A percentile compares a stretch with the other conserved stretches of the same genome.
Conservation (phyloP, 192 early-diverging fungal species). For the Rhizoclosmatium sp. region DNA sequence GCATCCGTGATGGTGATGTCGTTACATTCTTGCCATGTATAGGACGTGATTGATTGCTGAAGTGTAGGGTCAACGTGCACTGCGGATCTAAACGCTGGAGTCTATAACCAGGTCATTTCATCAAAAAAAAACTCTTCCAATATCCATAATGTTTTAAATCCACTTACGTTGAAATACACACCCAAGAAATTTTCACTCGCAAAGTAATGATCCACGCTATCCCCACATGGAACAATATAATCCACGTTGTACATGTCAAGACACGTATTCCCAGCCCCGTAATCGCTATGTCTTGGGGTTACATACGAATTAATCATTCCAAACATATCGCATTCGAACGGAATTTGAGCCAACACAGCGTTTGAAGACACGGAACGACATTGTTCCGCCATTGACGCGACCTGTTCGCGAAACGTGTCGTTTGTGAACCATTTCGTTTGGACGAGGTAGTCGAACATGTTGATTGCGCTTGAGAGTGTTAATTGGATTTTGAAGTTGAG, state of each 20-base stretch:
- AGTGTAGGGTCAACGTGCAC: background rate
- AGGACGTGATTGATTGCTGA: background rate
- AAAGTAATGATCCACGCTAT: background rate
- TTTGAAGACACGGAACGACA: background rate
- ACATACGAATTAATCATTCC: no score
- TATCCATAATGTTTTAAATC: background rate
- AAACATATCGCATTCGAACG: background rate
- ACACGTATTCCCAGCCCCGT: constrained; percentile 1
- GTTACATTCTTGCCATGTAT: background rate
- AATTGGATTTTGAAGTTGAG: constrained; percentile 22
- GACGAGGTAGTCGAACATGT: constrained; percentile 7
- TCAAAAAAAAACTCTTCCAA: background rate
- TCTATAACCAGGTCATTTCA: background rate
- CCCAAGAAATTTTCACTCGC: background rate
- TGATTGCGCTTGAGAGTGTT: background rate
- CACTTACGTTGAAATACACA: background rate
- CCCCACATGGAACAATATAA: background rate
- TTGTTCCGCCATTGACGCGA: background rate
- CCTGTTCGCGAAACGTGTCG: background rate
- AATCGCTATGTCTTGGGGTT: background rate
- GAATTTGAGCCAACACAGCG: background rate
- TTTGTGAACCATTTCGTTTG: background rate
- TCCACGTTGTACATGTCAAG: constrained; percentile 28
- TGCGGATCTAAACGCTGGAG: constrained; percentile 20
- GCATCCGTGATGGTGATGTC: background rate